Evolutionary conservation across 164 flowering plant species (phyloP).

Genomic region (Magnolia changhungtana): DNA sequence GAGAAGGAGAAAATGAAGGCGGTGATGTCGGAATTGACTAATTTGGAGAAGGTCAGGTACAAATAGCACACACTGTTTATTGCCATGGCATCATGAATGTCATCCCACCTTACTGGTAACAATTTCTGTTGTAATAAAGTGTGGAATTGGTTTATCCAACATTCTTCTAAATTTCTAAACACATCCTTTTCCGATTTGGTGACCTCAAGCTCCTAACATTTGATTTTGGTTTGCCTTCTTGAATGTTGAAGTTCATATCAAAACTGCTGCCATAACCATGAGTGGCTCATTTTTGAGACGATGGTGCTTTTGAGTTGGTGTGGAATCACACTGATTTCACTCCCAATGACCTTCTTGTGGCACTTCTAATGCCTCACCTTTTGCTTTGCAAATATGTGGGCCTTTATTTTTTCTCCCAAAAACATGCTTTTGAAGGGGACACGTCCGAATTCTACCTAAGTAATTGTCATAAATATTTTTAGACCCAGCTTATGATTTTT

Average conservation of each 20-base stretch:
- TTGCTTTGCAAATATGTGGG: too few relatives aligned
- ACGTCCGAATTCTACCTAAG: too few relatives aligned
- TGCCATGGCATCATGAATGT: too few relatives aligned
- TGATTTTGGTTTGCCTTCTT: background rate
- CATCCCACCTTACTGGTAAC: background rate
- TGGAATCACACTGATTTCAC: too few relatives aligned
- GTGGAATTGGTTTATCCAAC: background rate
- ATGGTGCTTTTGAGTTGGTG: background rate
- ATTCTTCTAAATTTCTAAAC: background rate
- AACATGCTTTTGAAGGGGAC: too few relatives aligned
- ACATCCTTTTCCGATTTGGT: background rate
- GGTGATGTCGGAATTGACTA: slow-evolving; percentile 32
- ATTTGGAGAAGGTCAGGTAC: slow-evolving; percentile 49
- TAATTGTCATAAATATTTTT: too few relatives aligned
- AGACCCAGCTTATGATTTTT: too few relatives aligned
- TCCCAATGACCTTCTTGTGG: too few relatives aligned
- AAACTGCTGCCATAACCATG: background rate
- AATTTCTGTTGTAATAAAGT: background rate
- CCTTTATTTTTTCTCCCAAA: too few relatives aligned
- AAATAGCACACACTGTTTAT: background rate
- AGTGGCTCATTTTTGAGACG: background rate
- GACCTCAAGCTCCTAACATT: background rate
- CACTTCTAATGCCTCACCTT: too few relatives aligned
- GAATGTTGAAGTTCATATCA: background rate
- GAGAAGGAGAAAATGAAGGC: slow-evolving; percentile 9